Evolutionary conservation across 306 rosid genomes (phyloP).

Genomic region (Vicia sativa): DNA sequence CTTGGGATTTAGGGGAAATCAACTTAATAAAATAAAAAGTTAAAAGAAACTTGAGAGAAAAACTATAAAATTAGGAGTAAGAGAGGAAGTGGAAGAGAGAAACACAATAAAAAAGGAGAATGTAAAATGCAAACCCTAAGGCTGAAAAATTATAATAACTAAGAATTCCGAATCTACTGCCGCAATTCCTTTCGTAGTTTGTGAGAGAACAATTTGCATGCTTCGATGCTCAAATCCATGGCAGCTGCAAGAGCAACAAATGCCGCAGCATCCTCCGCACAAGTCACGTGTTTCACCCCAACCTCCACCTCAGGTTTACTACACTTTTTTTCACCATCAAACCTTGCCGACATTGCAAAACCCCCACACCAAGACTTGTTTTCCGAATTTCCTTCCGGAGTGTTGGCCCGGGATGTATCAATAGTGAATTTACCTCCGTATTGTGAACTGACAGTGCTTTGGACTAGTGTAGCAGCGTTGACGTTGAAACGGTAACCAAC

Average conservation of each 20-base stretch:
- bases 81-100: too few relatives aligned
- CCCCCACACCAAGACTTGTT: constrained; percentile 40
- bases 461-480: constrained; percentile 43
- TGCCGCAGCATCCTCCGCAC: constrained; percentile 55
- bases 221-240: constrained; percentile 56
- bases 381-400: constrained; percentile 48
- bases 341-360: constrained; percentile 54
- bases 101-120: too few relatives aligned
- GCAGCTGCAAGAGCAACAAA: constrained; percentile 59
- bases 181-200: constrained; percentile 54
- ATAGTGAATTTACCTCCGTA: constrained; percentile 50
- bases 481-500: constrained; percentile 49
- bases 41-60: too few relatives aligned
- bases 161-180: constrained; percentile 33
- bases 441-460: constrained; percentile 35
- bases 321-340: constrained; percentile 41
- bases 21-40: too few relatives aligned
- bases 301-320: constrained; percentile 53
- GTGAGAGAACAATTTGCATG: constrained; percentile 51
- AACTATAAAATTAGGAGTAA: too few relatives aligned
- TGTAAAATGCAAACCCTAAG: too few relatives aligned
- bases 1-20: too few relatives aligned
- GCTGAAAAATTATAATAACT: too few relatives aligned
- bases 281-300: constrained; percentile 50
- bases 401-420: constrained; percentile 44